Base-by-base conservation (phyloP, 495 filamentous ascomycete species). In the Trichoderma erinaceum region DNA sequence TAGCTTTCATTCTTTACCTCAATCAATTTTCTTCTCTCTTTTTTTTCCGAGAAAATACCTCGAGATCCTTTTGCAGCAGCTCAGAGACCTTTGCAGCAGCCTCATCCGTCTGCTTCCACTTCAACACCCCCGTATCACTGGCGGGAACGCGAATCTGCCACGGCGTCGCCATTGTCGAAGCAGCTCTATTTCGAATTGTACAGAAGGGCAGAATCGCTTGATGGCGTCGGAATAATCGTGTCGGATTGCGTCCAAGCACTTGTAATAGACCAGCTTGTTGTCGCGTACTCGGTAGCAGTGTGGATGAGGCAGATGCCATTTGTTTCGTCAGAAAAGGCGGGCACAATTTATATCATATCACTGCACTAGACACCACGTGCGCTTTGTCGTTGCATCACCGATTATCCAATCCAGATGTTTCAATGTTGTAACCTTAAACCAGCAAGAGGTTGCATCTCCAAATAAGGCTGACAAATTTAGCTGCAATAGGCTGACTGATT, bases 11-110 rank as follows among this genome's bases (percentile, higher is more conserved):
- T 5, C 16, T n/a, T 41, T 66, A 18, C 21, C 4, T 38, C 41
- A 4, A 27, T 50, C 12, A 15, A 38, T 38, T 7, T n/a, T n/a
- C n/a, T n/a, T n/a, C n/a, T n/a, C n/a, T n/a, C n/a, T n/a, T n/a
- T n/a, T n/a, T n/a, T 29, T 29, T 29, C 29, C 4, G 4, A 29
- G 29, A 1, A 27, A 0, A 61, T 44, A 67, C 83, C 66, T 88
- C 85, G 72, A 92, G 82, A 71, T 96, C 90, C 61, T 90, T 78
- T 71, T 94, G 89, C 64, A 97, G 76, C 1, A 93, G 76, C 69
- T 89, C 81, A 23, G 86, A 88, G 1, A 81, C 82, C 46, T 77
- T 84, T 56, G 81, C 78, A 3, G 92, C 89, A 0, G 85, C 79
- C 44, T 87, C 87, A 12, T 82, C 76, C 23, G 78, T 85, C 43